Conservation (phyloP, 331 rosid species). For the Stylosanthes scabra region DNA sequence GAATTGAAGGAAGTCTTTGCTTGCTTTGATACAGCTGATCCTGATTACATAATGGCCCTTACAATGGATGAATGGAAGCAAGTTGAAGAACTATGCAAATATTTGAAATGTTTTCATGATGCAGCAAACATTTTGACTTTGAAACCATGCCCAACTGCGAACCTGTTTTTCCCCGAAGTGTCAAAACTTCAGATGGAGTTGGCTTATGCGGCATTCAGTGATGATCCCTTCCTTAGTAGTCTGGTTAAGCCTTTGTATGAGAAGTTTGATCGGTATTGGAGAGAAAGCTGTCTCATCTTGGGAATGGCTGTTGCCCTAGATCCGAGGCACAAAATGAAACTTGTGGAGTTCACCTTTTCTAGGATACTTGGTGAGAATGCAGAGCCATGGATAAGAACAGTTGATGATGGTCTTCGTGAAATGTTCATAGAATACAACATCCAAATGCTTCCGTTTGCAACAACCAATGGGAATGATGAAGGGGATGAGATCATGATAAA, state of each 20-base stretch:
- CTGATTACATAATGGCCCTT: constrained; percentile 55
- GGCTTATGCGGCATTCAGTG: constrained; percentile 63
- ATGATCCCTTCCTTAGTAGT: constrained; percentile 71
- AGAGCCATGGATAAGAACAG: constrained; percentile 67
- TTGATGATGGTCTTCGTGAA: constrained; percentile 78
- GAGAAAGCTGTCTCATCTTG: constrained; percentile 73
- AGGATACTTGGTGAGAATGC: constrained; percentile 75
- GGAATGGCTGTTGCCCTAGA: constrained; percentile 88
- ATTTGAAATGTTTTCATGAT: constrained; percentile 70
- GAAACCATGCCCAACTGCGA: constrained; percentile 72
- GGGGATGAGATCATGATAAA: constrained; percentile 58
- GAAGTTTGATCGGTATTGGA: constrained; percentile 86
- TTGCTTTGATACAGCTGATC: constrained; percentile 70
- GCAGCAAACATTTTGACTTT: constrained; percentile 66
- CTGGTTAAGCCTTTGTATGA: constrained; percentile 71
- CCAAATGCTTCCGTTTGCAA: constrained; percentile 62
- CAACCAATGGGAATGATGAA: constrained; percentile 54
- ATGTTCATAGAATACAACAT: constrained; percentile 69
- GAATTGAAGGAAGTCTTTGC: constrained; percentile 87
- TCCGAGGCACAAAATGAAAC: constrained; percentile 86
- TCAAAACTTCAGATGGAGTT: constrained; percentile 73
- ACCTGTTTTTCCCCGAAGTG: constrained; percentile 67
- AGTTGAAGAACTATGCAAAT: constrained; percentile 70
- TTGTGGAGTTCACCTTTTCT: constrained; percentile 71
- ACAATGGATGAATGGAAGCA: constrained; percentile 78